Percentiles rank a stretch among this genome's conserved stretches.
Conservation (phyloP, 305 asterid genomes). For the Solanum chacoense region DNA sequence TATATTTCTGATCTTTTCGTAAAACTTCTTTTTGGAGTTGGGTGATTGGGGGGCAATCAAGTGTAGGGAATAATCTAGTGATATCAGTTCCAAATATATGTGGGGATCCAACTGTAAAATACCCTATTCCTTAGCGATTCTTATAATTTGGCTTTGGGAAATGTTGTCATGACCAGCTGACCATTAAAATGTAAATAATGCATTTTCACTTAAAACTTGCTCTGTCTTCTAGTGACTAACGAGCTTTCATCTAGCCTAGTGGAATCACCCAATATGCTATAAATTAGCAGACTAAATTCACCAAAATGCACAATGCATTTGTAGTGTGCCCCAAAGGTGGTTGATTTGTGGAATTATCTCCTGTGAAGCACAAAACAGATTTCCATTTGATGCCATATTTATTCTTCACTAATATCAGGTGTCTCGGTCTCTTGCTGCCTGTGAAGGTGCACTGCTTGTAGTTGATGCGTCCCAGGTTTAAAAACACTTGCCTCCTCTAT, state of each 20-base stretch:
- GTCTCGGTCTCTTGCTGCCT: conserved; percentile 99
- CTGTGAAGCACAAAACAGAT: not conserved
- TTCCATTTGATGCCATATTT: conserved; percentile 10
- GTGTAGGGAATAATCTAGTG: not conserved
- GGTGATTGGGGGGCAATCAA: not conserved
- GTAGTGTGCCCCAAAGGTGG: not conserved
- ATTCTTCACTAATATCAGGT: conserved; percentile 42
- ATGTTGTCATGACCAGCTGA: not conserved
- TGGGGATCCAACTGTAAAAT: not conserved
- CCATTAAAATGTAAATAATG: not conserved
- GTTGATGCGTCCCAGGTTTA: conserved; percentile 97
- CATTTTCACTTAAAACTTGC: not conserved
- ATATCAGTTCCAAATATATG: not conserved
- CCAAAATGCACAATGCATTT: not conserved
- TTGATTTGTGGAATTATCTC: not conserved
- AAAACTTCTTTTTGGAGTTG: not conserved
- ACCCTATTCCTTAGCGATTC: not conserved
- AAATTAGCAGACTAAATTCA: not conserved
- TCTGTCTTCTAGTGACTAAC: not conserved
- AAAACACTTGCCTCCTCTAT: conserved; percentile 8
- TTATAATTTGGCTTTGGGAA: not conserved
- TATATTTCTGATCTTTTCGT: not conserved
- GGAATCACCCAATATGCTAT: not conserved
- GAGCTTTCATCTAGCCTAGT: not conserved
- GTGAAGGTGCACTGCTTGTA: conserved; percentile 99